phyloP scores from a whole-genome alignment of 139 green algal species.

The Prasinococcaceae sp. region DNA sequence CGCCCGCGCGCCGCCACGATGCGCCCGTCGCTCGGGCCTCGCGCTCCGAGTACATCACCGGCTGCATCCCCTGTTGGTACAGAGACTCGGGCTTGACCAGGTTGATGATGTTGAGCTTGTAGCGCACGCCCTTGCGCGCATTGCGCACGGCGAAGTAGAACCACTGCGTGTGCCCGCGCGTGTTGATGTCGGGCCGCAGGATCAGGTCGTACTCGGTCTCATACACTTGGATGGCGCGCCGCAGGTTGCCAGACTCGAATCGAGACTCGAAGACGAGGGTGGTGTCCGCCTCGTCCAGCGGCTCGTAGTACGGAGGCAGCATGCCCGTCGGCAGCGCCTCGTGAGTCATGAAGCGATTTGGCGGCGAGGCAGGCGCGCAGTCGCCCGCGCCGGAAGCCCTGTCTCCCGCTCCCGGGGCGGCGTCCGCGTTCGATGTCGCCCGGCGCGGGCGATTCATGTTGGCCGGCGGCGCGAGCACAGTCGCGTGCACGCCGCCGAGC shows the following conservation, averaged over 20 bases:
- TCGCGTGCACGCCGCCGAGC: too few species aligned
- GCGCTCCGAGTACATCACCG: slow-evolving; percentile 25
- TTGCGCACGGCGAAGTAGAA: slow-evolving; percentile 45
- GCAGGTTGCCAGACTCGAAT: slow-evolving; percentile 57
- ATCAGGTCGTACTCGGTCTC: slow-evolving; percentile 53
- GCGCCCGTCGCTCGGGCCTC: background rate
- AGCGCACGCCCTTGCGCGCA: slow-evolving; percentile 25
- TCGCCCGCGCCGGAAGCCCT: too few species aligned
- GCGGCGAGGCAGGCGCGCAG: too few species aligned
- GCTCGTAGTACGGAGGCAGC: slow-evolving; percentile 9
- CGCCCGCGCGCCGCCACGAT: slow-evolving; percentile 20
- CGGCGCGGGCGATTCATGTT: too few species aligned
- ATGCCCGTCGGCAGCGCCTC: too few species aligned
- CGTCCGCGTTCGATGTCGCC: too few species aligned
- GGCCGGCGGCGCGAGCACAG: too few species aligned
- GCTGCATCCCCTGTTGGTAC: slow-evolving; percentile 46
- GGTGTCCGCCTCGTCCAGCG: background rate
- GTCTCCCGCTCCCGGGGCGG: too few species aligned
- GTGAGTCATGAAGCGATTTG: too few species aligned
- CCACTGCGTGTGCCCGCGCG: slow-evolving; percentile 45
- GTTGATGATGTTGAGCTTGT: slow-evolving; percentile 61
- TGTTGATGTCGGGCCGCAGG: slow-evolving; percentile 39
- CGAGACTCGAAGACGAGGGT: slow-evolving; percentile 55
- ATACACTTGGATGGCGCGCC: slow-evolving; percentile 34
- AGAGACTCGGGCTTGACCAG: slow-evolving; percentile 45